A percentile compares a stretch with the other conserved stretches of the same genome.
phyloP scores from a whole-genome alignment of 345 rosid genomes.

The Gossypium bickii region DNA sequence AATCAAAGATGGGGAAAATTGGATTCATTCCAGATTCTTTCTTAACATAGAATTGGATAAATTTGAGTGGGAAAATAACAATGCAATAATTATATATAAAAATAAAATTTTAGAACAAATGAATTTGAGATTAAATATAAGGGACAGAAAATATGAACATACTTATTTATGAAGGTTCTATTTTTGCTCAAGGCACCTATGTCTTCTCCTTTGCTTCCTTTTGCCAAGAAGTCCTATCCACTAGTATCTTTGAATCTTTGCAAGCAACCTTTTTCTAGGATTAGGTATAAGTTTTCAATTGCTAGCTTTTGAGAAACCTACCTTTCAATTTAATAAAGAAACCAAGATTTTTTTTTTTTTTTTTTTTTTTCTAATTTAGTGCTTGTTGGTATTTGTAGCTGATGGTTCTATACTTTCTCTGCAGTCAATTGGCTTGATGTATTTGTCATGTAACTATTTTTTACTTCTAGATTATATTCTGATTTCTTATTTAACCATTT shows the following conservation, averaged over 20 bases:
- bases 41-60: neutral
- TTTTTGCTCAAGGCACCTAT: neutral
- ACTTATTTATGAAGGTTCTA: neutral
- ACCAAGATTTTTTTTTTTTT: too few relatives aligned
- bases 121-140: neutral
- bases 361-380: neutral
- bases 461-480: neutral
- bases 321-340: neutral
- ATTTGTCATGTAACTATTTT: neutral
- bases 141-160: neutral
- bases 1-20: too few relatives aligned
- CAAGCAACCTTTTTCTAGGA: neutral
- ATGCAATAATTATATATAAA: too few relatives aligned
- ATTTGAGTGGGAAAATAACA: neutral
- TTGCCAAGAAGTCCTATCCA: neutral
- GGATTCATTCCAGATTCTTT: neutral
- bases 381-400: neutral
- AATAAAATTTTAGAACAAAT: neutral
- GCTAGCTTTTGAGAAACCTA: neutral
- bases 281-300: neutral
- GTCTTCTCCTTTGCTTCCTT: neutral
- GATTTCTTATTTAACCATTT: neutral
- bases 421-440: neutral
- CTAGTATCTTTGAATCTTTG: neutral
- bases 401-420: neutral